phyloP scores from a whole-genome alignment of 257 asterid species.

The Primulina huaijiensis region DNA sequence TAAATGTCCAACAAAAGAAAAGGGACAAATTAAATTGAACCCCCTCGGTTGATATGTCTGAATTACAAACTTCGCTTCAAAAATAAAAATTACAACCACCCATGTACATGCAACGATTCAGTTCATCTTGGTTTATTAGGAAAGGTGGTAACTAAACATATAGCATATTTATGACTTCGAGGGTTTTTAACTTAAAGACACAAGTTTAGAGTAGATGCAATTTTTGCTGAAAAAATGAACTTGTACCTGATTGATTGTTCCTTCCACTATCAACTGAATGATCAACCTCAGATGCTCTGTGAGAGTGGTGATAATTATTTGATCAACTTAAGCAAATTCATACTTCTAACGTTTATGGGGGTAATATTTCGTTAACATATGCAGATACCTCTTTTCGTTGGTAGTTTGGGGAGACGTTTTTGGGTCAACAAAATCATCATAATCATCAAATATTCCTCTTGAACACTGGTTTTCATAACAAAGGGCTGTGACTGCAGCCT shows the following conservation, averaged over 20 bases:
- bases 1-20: neutral
- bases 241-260: conserved; percentile 47
- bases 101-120: neutral
- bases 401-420: conserved; percentile 38
- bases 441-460: conserved; percentile 64
- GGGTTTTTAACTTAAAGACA: neutral
- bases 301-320: conserved; percentile 22
- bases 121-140: neutral
- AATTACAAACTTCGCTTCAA: neutral
- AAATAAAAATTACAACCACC: neutral
- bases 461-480: conserved; percentile 88
- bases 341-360: conserved; percentile 10
- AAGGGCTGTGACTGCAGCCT: conserved; percentile 87
- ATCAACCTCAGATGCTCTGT: conserved; percentile 41
- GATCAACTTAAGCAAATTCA: conserved; percentile 19
- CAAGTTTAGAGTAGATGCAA: neutral
- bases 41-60: neutral
- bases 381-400: conserved; percentile 48
- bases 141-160: too few species aligned
- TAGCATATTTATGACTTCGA: too few species aligned
- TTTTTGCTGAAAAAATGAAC: neutral
- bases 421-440: conserved; percentile 35
- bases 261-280: conserved; percentile 37
- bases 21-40: neutral
- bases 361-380: neutral